A percentile compares a stretch with the other conserved stretches of the same genome.
phyloP scores from a whole-genome alignment of 192 early-diverging fungal genomes.

The Tieghemiomyces parasiticus region DNA sequence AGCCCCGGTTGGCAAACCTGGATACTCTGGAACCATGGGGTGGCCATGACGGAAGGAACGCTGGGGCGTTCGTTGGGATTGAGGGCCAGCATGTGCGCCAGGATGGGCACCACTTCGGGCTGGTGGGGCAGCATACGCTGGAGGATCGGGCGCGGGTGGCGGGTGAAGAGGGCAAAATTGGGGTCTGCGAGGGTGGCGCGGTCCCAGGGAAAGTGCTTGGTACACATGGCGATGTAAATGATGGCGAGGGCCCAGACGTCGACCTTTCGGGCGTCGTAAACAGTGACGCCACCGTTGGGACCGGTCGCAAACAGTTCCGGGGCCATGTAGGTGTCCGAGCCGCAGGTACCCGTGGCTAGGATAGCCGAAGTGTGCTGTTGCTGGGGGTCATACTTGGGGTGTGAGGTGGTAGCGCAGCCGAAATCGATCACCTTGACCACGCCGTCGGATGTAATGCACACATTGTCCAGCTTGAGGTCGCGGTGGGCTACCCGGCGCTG shows the following conservation, averaged over 20 bases:
- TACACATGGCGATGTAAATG: slow-evolving; percentile 8
- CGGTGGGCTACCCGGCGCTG: slow-evolving; percentile 25
- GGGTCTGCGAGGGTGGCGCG: background rate
- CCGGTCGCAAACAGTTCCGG: slow-evolving; percentile 1
- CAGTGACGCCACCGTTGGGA: too few species aligned
- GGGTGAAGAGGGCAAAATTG: slow-evolving; percentile 8
- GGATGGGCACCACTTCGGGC: background rate
- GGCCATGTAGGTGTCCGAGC: slow-evolving; percentile 11
- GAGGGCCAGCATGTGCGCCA: slow-evolving; percentile 3
- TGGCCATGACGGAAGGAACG: background rate
- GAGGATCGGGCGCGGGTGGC: background rate
- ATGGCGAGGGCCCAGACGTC: slow-evolving; percentile 10
- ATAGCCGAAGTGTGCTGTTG: background rate
- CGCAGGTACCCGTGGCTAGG: slow-evolving; percentile 11
- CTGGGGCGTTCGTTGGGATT: slow-evolving; percentile 9
- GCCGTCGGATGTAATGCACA: background rate
- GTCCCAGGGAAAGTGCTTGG: slow-evolving; percentile 11
- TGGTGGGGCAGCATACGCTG: slow-evolving; percentile 3
- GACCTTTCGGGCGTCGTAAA: slow-evolving; percentile 5
- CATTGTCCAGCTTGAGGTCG: slow-evolving; percentile 10
- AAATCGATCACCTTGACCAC: slow-evolving; percentile 8
- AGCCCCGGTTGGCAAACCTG: background rate
- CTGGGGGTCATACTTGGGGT: slow-evolving; percentile 10
- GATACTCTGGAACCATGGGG: slow-evolving; percentile 7
- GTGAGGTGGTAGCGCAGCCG: slow-evolving; percentile 3